Base-by-base conservation (phyloP, 805 yeast species). In the Nematodospora valgi region DNA sequence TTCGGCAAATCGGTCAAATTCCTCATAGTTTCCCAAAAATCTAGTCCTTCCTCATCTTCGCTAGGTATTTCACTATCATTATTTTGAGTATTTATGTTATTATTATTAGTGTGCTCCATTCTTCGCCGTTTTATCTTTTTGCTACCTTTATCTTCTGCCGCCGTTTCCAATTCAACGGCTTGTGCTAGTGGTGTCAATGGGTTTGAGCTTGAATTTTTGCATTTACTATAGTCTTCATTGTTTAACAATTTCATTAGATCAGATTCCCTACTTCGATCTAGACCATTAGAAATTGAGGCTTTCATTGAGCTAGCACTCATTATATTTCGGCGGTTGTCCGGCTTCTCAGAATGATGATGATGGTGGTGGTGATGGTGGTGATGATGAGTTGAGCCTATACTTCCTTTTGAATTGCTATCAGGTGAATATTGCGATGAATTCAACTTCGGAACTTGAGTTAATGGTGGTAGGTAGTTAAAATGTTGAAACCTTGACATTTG, bases 391-490 rank as follows among this genome's bases (percentile, higher is more conserved):
- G 30, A 19, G 18, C 3, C 29, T 7, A 15, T 4, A 2, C 34
- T n/a, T 23, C 49, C 41, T 30, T 44, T 41, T 11, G 48, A 30
- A 12, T 45, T 37, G 15, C 48, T 59, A 3, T 22, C 13, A 0
- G 74, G 64, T 16, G 70, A 62, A n/a, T 74, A 56, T 17, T 62
- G 65, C 0, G 85, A 78, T 1, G 86, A 78, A 15, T 69, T 80
- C 28, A 83, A 57, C 46, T 78, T 81, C 0, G 91, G 93, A 32
- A 78, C 82, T 41, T 79, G 82, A 5, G 83, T 76, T 42, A 74
- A 54, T 2, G 88, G 82, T 10, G 89, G 86, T 17, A 83, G 58
- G 47, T 80, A 82, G 53, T 82, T 82, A 64, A 83, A 83, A 61
- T 83, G 93, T 32, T 80, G 80, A 39, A 66, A 74, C 51, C 89